Percentiles rank a stretch among this genome's conserved stretches.
These are phyloP conservation scores for Miscanthus lutarioriparius DNA, from an alignment of 176 grass and related monocot species.

Conservation along the genomic window DNA sequence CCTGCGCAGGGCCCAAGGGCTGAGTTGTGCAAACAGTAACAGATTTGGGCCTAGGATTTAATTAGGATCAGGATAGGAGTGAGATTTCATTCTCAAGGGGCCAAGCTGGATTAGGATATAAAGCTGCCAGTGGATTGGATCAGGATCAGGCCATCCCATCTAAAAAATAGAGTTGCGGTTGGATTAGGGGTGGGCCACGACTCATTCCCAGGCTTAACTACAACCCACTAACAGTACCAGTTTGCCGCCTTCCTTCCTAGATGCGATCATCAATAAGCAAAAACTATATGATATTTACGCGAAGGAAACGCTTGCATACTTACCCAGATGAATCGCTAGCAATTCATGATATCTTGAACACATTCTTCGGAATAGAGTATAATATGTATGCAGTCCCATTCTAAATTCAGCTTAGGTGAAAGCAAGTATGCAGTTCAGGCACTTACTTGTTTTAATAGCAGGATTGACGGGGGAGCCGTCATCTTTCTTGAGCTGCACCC, in stretches of 20 bases:
- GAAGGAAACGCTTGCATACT: not conserved
- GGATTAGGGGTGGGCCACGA: too few species aligned
- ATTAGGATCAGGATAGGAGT: too few species aligned
- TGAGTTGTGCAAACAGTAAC: too few species aligned
- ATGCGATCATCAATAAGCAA: slow-evolving; percentile 9
- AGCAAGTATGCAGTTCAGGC: not conserved
- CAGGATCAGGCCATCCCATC: too few species aligned
- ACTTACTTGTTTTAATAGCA: slow-evolving; percentile 77
- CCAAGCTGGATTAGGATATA: too few species aligned
- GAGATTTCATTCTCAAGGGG: too few species aligned
- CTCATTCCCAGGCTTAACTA: too few species aligned
- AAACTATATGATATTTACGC: not conserved
- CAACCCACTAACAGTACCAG: not conserved
- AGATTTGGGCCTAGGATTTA: too few species aligned
- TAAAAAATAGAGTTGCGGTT: too few species aligned
- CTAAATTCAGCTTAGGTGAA: not conserved
- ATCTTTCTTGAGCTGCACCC: slow-evolving; percentile 79
- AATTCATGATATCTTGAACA: not conserved
- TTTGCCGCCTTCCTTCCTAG: not conserved
- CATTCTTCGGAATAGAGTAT: not conserved
- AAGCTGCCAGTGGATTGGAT: too few species aligned
- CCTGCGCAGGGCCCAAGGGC: too few species aligned
- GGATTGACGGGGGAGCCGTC: slow-evolving; percentile 79
- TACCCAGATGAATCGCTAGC: not conserved
- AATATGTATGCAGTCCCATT: not conserved